Evolutionary conservation across 2,329 filamentous ascomycete species (phyloP).

Genomic region (Aureobasidium namibiae): DNA sequence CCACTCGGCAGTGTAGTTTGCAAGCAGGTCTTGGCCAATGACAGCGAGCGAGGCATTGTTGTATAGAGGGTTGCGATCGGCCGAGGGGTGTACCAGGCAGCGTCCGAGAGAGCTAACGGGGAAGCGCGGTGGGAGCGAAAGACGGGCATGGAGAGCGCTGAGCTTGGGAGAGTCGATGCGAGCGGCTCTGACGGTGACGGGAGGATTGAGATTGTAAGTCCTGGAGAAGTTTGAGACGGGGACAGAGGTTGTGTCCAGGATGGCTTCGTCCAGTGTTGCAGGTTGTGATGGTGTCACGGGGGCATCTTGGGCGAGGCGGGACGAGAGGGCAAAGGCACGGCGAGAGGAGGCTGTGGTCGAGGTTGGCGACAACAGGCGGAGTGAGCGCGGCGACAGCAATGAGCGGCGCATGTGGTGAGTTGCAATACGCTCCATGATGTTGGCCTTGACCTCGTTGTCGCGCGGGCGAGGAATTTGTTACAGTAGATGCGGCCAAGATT

Average conservation of each 20-base stretch:
- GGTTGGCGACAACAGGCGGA: background rate
- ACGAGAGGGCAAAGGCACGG: background rate
- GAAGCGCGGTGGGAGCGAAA: slow-evolving; percentile 71
- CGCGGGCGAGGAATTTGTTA: slow-evolving; percentile 7
- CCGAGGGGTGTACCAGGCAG: slow-evolving; percentile 75
- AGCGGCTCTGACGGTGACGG: background rate
- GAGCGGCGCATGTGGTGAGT: slow-evolving; percentile 4
- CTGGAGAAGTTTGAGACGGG: background rate
- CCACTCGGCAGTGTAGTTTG: slow-evolving; percentile 83
- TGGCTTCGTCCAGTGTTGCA: background rate
- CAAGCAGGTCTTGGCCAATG: slow-evolving; percentile 73
- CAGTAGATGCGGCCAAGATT: too few relatives aligned
- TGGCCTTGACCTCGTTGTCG: slow-evolving; percentile 7
- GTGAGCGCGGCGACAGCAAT: background rate
- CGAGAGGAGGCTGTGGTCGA: background rate
- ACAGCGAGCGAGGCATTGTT: slow-evolving; percentile 82
- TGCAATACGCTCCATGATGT: slow-evolving; percentile 6
- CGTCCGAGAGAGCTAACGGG: slow-evolving; percentile 80
- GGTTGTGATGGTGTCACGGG: background rate
- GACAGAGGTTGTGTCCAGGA: background rate
- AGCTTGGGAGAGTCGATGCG: slow-evolving; percentile 69
- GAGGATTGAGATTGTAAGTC: background rate
- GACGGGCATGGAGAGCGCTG: slow-evolving; percentile 80
- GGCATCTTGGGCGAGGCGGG: background rate
- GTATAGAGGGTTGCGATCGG: slow-evolving; percentile 69